Evolutionary conservation across 176 grass and related monocot species (phyloP), one percentile per base, ranked within the genome.

Genomic region (Eremochloa ophiuroides): DNA sequence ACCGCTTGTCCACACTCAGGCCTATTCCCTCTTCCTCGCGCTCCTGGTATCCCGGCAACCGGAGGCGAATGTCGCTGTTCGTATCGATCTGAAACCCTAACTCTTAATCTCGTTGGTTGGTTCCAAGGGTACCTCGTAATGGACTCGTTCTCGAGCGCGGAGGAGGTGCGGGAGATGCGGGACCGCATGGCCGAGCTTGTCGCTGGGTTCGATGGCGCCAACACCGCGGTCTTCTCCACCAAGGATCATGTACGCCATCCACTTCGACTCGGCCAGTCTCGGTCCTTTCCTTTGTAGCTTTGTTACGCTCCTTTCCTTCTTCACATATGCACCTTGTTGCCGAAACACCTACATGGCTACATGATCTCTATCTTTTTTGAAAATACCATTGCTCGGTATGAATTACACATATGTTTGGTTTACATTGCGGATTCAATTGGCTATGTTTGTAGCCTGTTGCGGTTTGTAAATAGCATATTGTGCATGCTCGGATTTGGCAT

Each of bases 81-180:
- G 1, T 33, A 59, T 31, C 31, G 14, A 31, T 27, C 17, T 69
- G 60, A 44, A 66, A 81, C 60, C 65, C 82, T 62, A 85, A 53
- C 15, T 66, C 34, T 0, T 67, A 29, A 60, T 15, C 44, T 18
- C 6, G 25, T 15, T 71, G 46, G 4, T 75, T 74, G 48, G 29
- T 92, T 48, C 27, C 86, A 97, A 97, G 88, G 95, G 17, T 94
- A 91, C 83, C 69, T 97, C 50, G 88, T 95, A 39, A 58, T 95
- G n/a, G 88, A 93, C 33, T 89, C 90, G 50, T 98, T 95, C 79
- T 91, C 92, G 17, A 89, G 82, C 62, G 37, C 61, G 25, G 75
- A 89, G 15, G 90, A 95, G 83, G 81, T 92, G 22, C 80, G 73
- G 80, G 84, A 83, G 88, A 95, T 98, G 90, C 81, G 90, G 55